Evolutionary conservation across 106 monocot genomes (phyloP).

Genomic region (Vanilla planifolia): DNA sequence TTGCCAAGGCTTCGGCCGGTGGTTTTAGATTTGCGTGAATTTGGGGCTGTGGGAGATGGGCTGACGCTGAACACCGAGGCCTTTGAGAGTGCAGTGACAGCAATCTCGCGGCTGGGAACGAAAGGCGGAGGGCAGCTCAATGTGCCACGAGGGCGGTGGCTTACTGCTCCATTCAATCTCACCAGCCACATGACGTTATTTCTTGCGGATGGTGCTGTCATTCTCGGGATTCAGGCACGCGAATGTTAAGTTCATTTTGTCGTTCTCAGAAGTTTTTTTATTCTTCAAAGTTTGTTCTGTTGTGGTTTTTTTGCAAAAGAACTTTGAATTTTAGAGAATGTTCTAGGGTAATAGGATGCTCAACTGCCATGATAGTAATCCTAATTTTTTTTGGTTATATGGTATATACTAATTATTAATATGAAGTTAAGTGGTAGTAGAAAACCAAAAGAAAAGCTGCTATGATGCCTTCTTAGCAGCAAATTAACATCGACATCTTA

Average conservation of each 20-base stretch:
- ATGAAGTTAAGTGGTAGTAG: too few species aligned
- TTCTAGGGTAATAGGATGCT: too few species aligned
- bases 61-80: constrained; percentile 38
- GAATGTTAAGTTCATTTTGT: too few species aligned
- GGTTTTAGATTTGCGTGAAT: constrained; percentile 31
- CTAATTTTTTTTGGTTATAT: too few species aligned
- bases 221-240: constrained; percentile 53
- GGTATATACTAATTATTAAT: too few species aligned
- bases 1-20: constrained; percentile 22
- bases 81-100: constrained; percentile 49
- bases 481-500: too few species aligned
- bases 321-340: too few species aligned
- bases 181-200: constrained; percentile 78
- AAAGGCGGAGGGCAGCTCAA: constrained; percentile 65
- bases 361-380: too few species aligned
- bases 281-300: neutral
- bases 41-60: constrained; percentile 45
- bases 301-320: too few species aligned
- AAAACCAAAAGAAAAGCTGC: too few species aligned
- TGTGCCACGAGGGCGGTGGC: constrained; percentile 50
- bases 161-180: constrained; percentile 73
- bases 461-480: too few species aligned
- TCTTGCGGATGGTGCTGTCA: constrained; percentile 59
- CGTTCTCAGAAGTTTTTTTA: neutral
- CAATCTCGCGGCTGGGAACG: constrained; percentile 23